phyloP scores from a whole-genome alignment of 306 rosid species.

The Acmispon strigosus region DNA sequence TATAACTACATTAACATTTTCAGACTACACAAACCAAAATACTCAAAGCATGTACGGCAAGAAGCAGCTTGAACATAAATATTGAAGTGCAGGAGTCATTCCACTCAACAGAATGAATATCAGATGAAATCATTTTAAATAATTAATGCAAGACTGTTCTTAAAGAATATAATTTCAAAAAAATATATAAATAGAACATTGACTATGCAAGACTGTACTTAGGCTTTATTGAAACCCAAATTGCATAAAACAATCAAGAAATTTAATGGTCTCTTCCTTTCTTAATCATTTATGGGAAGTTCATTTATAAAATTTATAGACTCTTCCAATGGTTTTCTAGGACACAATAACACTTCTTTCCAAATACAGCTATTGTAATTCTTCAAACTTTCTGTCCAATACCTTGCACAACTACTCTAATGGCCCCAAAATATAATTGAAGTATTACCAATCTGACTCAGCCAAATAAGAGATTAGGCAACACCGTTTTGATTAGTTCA shows the following conservation, averaged over 20 bases:
- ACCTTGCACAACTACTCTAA: not conserved
- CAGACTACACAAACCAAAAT: not conserved
- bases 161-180: not conserved
- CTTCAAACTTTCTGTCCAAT: constrained; percentile 6
- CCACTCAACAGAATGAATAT: not conserved
- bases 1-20: not conserved
- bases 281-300: not conserved
- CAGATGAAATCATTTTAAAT: not conserved
- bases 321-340: not conserved
- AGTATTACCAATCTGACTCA: not conserved
- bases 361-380: not conserved
- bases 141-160: not conserved
- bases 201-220: not conserved
- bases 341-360: not conserved
- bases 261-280: not conserved
- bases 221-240: not conserved
- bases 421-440: not conserved
- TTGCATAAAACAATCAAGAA: not conserved
- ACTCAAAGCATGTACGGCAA: not conserved
- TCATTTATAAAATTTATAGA: too few relatives aligned
- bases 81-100: not conserved
- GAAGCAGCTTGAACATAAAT: not conserved
- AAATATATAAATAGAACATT: not conserved
- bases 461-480: not conserved
- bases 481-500: not conserved